phyloP scores from a whole-genome alignment of 768 basidiomycete genomes.

The Pleurotus citrinopileatus region DNA sequence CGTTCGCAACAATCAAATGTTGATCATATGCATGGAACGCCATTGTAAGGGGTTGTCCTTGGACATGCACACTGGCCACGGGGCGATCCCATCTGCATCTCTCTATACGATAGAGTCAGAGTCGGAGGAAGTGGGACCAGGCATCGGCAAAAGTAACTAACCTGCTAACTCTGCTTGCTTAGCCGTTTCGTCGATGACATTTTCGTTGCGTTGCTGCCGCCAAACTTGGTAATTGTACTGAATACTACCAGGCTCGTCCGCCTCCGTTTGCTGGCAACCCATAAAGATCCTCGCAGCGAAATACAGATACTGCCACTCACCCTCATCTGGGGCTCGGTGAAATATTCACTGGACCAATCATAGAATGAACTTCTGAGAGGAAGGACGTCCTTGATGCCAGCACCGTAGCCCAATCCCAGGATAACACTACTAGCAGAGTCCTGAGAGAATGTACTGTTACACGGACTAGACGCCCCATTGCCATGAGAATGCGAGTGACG shows the following conservation, averaged over 20 bases:
- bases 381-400: constrained; percentile 78
- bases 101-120: constrained; percentile 35
- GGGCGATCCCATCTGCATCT: constrained; percentile 68
- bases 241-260: constrained; percentile 92
- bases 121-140: neutral
- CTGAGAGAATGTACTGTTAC: constrained; percentile 74
- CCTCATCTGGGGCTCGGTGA: constrained; percentile 98
- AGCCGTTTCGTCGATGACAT: constrained; percentile 65
- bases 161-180: constrained; percentile 73
- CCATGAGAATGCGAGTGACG: constrained; percentile 33
- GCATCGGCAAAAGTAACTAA: constrained; percentile 31
- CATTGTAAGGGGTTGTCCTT: constrained; percentile 67
- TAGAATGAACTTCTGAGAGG: constrained; percentile 91
- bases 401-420: constrained; percentile 75
- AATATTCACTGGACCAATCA: constrained; percentile 97
- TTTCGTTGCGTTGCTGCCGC: constrained; percentile 89
- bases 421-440: constrained; percentile 71
- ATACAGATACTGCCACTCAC: constrained; percentile 39
- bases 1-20: constrained; percentile 83
- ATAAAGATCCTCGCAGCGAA: constrained; percentile 1
- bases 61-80: constrained; percentile 60
- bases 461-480: constrained; percentile 59
- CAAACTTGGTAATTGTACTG: constrained; percentile 95
- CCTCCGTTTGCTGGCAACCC: constrained; percentile 76
- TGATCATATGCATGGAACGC: constrained; percentile 92